These are phyloP conservation scores for Globisporangium polare DNA, from an alignment of 352 stramenopile species.

Conservation along the genomic window DNA sequence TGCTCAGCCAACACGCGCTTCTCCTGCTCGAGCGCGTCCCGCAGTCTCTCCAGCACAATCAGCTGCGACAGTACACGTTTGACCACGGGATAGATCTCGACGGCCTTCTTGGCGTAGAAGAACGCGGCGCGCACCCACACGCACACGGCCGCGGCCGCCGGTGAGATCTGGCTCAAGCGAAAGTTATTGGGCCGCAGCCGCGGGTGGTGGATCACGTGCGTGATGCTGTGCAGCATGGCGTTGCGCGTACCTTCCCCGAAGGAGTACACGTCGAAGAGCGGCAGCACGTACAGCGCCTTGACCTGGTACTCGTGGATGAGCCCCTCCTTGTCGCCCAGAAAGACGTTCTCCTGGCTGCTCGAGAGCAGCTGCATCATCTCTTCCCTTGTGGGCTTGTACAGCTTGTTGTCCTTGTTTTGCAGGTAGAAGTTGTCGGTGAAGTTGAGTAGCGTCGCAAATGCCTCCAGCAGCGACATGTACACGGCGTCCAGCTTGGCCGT, in stretches of 20 bases:
- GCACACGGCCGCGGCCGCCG: conserved; percentile 55
- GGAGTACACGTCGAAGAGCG: conserved; percentile 80
- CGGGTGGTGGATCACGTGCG: conserved; percentile 70
- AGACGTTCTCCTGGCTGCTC: conserved; percentile 77
- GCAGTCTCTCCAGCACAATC: conserved; percentile 47
- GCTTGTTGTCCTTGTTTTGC: conserved; percentile 20
- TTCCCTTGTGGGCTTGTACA: conserved; percentile 43
- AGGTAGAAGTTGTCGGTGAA: conserved; percentile 73
- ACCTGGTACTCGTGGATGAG: conserved; percentile 76
- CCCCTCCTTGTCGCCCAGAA: conserved; percentile 72
- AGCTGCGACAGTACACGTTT: conserved; percentile 52
- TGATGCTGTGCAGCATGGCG: conserved; percentile 55
- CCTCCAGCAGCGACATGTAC: conserved; percentile 59
- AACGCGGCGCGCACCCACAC: conserved; percentile 70
- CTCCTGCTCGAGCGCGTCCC: conserved; percentile 25
- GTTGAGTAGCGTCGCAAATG: conserved; percentile 62
- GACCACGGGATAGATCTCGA: conserved; percentile 62
- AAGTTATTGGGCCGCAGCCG: conserved; percentile 62
- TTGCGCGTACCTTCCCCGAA: conserved; percentile 64
- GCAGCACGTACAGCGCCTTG: conserved; percentile 74
- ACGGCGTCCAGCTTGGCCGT: conserved; percentile 54
- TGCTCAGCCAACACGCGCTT: conserved; percentile 23
- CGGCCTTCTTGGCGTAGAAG: conserved; percentile 62
- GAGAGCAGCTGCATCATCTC: conserved; percentile 68
- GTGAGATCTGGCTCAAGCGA: conserved; percentile 54